These are phyloP conservation scores for Ganoderma leucocontextum DNA, from an alignment of 1,284 basidiomycete species.

Conservation along the genomic window DNA sequence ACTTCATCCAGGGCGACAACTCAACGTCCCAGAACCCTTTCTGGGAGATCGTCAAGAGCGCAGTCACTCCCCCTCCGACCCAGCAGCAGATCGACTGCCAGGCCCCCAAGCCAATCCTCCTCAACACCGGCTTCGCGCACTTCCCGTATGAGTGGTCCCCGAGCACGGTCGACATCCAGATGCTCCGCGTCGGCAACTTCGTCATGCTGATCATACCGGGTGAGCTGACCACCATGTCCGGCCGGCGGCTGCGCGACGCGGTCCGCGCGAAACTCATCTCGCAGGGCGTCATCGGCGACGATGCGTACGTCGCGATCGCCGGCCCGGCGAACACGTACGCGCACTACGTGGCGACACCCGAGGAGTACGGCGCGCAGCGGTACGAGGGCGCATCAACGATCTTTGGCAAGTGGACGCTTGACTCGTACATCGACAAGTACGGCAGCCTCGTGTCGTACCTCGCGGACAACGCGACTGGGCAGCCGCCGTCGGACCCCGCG, in stretches of 20 bases:
- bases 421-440: conserved; percentile 84
- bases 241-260: conserved; percentile 58
- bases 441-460: conserved; percentile 70
- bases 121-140: conserved; percentile 75
- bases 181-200: conserved; percentile 81
- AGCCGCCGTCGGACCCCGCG: conserved; percentile 68
- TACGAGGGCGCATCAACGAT: conserved; percentile 88
- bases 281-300: conserved; percentile 64
- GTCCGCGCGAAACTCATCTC: conserved; percentile 70
- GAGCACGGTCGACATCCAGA: conserved; percentile 80
- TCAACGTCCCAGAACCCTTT: conserved; percentile 74
- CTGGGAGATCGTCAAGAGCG: conserved; percentile 82
- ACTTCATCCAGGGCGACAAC: conserved; percentile 84
- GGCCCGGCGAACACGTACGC: conserved; percentile 86
- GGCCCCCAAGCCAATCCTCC: conserved; percentile 80
- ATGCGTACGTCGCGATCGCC: conserved; percentile 78
- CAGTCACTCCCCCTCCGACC: conserved; percentile 70
- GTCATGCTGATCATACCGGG: conserved; percentile 83
- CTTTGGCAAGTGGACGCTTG: conserved; percentile 80
- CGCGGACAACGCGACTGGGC: conserved; percentile 52
- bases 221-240: conserved; percentile 67
- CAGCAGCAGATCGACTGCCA: conserved; percentile 77
- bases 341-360: conserved; percentile 79
- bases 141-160: conserved; percentile 82
- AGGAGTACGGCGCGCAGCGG: conserved; percentile 81